Percentiles rank a stretch among this genome's conserved stretches.
These are phyloP conservation scores for Blastocystis sp. DNA, from an alignment of 352 stramenopile genomes.

Conservation along the genomic window DNA sequence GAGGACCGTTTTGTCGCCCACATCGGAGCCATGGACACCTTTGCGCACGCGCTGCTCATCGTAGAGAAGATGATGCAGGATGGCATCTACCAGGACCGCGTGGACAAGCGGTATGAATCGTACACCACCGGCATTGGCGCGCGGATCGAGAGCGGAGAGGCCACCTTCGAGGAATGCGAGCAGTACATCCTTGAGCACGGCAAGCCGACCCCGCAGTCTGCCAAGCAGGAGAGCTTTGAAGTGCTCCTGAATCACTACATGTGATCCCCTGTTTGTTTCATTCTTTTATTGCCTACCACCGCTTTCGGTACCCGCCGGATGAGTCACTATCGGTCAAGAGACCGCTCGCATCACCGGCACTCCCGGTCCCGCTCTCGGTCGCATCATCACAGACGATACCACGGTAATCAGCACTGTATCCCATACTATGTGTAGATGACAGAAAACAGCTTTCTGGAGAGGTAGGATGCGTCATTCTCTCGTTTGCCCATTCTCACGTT, in stretches of 20 bases:
- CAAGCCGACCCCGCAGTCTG: constrained; percentile 76
- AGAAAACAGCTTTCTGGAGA: background rate
- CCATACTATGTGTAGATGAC: background rate
- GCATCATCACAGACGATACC: background rate
- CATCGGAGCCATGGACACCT: constrained; percentile 81
- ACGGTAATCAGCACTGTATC: background rate
- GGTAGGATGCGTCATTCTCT: background rate
- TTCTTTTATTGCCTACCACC: background rate
- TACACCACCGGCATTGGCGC: constrained; percentile 76
- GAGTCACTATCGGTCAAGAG: background rate
- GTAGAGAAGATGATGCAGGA: constrained; percentile 77
- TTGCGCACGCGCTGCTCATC: constrained; percentile 77
- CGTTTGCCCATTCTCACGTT: background rate
- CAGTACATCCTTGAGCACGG: constrained; percentile 73
- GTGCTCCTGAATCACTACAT: constrained; percentile 76
- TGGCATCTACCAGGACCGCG: constrained; percentile 74
- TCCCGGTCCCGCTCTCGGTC: background rate
- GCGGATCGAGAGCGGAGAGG: constrained; percentile 76
- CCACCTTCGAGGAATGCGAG: constrained; percentile 77
- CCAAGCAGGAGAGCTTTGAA: constrained; percentile 79
- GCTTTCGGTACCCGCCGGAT: background rate
- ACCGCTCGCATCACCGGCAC: background rate
- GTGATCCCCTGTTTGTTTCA: background rate
- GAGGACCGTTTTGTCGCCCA: constrained; percentile 82
- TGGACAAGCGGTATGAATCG: constrained; percentile 77